Evolutionary conservation across 345 rosid species (phyloP), one percentile per base, ranked within the genome.

Genomic region (Ceriops decandra): DNA sequence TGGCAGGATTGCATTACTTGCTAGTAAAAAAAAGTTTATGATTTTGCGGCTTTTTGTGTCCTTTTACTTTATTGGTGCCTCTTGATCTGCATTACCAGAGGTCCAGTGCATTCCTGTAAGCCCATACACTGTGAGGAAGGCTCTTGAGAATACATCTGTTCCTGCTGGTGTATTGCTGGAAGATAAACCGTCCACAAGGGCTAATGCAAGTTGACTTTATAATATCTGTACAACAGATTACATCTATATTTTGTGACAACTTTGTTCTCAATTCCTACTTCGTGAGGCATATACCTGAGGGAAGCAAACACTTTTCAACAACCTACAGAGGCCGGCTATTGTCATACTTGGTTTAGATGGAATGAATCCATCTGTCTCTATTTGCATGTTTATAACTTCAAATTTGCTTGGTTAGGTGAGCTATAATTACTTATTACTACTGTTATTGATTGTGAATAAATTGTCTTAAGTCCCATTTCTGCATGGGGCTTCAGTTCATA

Each of bases 1-100:
- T 84, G 98, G 99, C 52, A 97, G 96, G 72, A 80, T 90, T 73
- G 97, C 96, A 38, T 82, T 92, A 78, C 85, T 95, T 70, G 63
- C 90, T 75, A 91, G 98, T 74, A 96, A 93, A 65, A 88, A 90
- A 97, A 95, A 92, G 98, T 96, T 90, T 65, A 8, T 67, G 67
- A 52, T 13, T 33, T 60, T 63, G 72, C 17, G 38, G 52, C 64
- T 66, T 53, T 20, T 57, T 56, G 60, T 62, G 27, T 62, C 47
- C 60, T 68, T 56, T 52, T 31, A 61, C 65, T 13, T 63, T 31
- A 38, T 66, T 60, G 62, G 49, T 35, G 62, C 62, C 61, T 28
- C 30, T 35, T 28, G 38, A 17, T 52, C 2, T 72, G 28, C 57
- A 63, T 59, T 35, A 61, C 35, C 59, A 70, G 68, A 63, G 60